These are phyloP conservation scores for Termitomyces sp. DNA, from an alignment of 768 basidiomycete genomes.

Conservation along the genomic window DNA sequence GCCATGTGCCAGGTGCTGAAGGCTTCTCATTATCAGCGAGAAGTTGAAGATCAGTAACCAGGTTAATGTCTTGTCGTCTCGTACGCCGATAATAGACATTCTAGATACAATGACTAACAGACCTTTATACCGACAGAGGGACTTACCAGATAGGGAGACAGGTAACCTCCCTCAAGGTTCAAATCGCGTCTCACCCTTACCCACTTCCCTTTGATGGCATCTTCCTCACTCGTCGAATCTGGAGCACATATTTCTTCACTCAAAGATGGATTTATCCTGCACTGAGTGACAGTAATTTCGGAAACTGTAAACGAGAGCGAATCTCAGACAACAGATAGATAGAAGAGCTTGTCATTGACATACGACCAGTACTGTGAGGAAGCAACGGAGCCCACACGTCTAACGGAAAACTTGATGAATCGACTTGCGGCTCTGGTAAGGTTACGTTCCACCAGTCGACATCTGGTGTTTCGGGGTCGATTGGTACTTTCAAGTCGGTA, in stretches of 20 bases:
- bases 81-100: conserved; percentile 84
- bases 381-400: conserved; percentile 77
- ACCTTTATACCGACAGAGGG: neutral
- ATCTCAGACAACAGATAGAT: neutral
- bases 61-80: conserved; percentile 71
- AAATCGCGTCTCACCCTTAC: conserved; percentile 81
- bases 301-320: conserved; percentile 47
- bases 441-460: conserved; percentile 74
- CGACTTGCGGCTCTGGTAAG: conserved; percentile 31
- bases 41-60: conserved; percentile 69
- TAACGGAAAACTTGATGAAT: conserved; percentile 68
- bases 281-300: conserved; percentile 69
- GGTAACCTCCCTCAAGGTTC: conserved; percentile 53
- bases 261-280: conserved; percentile 56
- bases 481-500: conserved; percentile 9
- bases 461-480: conserved; percentile 12
- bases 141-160: conserved; percentile 56
- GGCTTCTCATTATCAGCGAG: conserved; percentile 52
- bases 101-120: conserved; percentile 18
- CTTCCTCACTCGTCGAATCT: conserved; percentile 59
- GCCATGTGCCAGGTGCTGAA: conserved; percentile 50
- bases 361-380: conserved; percentile 72
- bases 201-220: conserved; percentile 83
- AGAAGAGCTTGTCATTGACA: conserved; percentile 22
- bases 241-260: conserved; percentile 63